Base-by-base conservation (phyloP, 345 rosid species). In the Populus tremula region DNA sequence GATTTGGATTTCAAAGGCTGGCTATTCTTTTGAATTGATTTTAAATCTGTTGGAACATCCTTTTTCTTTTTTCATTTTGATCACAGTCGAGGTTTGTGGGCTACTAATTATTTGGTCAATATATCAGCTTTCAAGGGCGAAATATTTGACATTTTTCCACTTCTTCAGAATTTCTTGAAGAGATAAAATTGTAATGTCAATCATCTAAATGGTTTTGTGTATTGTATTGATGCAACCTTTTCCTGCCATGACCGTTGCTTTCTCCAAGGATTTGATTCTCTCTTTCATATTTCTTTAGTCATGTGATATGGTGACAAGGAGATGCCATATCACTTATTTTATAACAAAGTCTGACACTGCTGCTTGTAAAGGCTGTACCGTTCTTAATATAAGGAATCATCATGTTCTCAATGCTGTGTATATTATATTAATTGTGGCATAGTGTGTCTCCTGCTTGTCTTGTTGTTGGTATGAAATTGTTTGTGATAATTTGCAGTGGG, bases 401-500 rank as follows among this genome's bases (percentile, higher is more conserved):
- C 71, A 31, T 9, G 21, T 38, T 66, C 35, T 27, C n/a, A 17
- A 21, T 67, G 49, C 43, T 73, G 62, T 72, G 66, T 36, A 25
- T 67, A 56, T 74, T 68, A 61, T 66, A 70, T 61, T 64, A 49
- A 27, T 47, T 49, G 71, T 25, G 35, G 67, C 33, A 25, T 41
- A 7, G 64, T 35, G 33, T 35, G 11, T 71, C 65, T 64, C 38
- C 21, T 53, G 54, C 63, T 49, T 12, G 39, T 74, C 72, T 70
- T 67, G 47, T 54, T 72, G 25, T 35, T 7, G 56, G 18, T 70
- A 35, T 70, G 47, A 72, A 36, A 62, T 65, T 50, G 9, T 62
- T 69, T 41, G 72, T 29, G 49, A 27, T 71, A 68, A 59, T 73
- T 75, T 86, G 80, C 85, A 88, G 89, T 83, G 86, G 87, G 86